Evolutionary conservation across 2,329 filamentous ascomycete species (phyloP), one percentile per base, ranked within the genome.

Genomic region (Fusarium xylarioides): DNA sequence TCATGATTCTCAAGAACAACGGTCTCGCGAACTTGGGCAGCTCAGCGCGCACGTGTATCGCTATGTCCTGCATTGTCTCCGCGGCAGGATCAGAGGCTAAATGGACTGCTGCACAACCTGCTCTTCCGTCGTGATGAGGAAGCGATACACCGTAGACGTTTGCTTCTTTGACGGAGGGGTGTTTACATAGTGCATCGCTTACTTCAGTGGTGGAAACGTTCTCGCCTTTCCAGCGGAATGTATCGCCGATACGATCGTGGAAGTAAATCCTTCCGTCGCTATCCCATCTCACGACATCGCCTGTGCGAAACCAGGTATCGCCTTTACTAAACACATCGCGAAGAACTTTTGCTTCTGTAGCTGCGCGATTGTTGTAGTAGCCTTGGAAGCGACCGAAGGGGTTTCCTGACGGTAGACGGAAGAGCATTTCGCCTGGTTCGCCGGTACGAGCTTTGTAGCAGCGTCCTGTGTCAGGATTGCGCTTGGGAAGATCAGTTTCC

Each of bases 201-300:
- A 97, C 95, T 81, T 97, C 94, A 55, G 88, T 90, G 0, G 93
- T 95, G 7, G 92, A 94, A 2, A 95, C 92, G 76, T 95, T 95
- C 81, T 95, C 93, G 56, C 91, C 91, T 83, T 96, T 94, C 92
- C 92, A 94, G 54, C 92, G 89, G 83, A 92, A 94, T 0, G 92
- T 94, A 78, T 94, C 92, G 62, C 92, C 92, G 69, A 94, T 91
- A 53, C 92, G 91, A 82, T 97, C 95, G 63, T 91, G 90, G 83
- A 97, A 97, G 84, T 88, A 96, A 80, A 91, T 88, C 6, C 91
- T 86, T 10, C 94, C 93, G 64, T 96, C 91, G 2, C 70, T 66
- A 72, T 95, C 92, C 83, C 87, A 89, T n/a, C 91, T 87, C 37
- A 96, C 83, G 23, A 96, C 87, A 77, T 97, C 95, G n/a, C 95